Conservation (phyloP, 768 basidiomycete species). For the Pleurotus giganteus region DNA sequence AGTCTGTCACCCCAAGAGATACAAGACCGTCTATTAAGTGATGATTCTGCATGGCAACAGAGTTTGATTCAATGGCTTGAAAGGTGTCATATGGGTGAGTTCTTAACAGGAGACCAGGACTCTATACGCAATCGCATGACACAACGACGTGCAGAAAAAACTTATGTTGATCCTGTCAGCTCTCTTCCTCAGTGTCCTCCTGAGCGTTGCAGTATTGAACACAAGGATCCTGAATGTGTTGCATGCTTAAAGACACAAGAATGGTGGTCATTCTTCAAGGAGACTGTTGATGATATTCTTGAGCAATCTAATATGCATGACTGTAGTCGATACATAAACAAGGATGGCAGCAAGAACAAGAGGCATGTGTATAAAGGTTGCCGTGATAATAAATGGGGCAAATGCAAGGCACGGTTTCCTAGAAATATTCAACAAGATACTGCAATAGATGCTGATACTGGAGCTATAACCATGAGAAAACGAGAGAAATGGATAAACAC, state of each 20-base stretch:
- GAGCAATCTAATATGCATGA: constrained; percentile 26
- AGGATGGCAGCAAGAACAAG: constrained; percentile 15
- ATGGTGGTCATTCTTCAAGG: constrained; percentile 16
- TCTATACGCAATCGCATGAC: constrained; percentile 12
- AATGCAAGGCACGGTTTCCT: constrained; percentile 28
- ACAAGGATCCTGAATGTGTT: constrained; percentile 17
- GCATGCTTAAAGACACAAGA: constrained; percentile 13
- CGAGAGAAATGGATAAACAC: constrained; percentile 30
- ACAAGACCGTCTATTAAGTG: neutral
- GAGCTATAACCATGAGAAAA: constrained; percentile 22
- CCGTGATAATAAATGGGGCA: too few species aligned
- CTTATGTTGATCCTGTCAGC: constrained; percentile 21
- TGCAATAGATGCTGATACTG: constrained; percentile 25
- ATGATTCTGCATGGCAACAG: constrained; percentile 13
- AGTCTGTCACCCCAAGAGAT: neutral
- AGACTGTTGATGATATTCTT: constrained; percentile 27
- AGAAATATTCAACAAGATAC: constrained; percentile 9
- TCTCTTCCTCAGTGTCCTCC: constrained; percentile 23
- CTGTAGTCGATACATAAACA: constrained; percentile 17
- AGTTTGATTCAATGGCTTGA: constrained; percentile 30
- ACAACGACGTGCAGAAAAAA: neutral
- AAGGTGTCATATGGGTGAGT: constrained; percentile 27
- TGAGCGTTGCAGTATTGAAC: neutral
- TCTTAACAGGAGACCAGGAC: constrained; percentile 19
- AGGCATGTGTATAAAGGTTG: too few species aligned